Evolutionary conservation across 345 rosid genomes (phyloP), one percentile per base, ranked within the genome.

Genomic region (Eutrema japonicum): DNA sequence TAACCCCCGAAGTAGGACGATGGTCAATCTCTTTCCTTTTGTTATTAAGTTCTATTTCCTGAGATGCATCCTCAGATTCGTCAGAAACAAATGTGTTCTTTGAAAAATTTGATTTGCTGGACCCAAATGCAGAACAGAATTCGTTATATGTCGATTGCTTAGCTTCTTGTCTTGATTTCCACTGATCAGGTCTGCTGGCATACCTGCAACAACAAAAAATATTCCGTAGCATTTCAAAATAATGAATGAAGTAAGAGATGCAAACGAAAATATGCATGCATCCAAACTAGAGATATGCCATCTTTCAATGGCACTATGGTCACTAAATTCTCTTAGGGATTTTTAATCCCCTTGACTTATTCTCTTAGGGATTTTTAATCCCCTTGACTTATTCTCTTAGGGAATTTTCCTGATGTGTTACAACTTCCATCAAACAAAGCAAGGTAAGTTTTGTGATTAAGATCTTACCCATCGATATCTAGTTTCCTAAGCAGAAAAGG

Each of bases 91-190:
- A 83, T 30, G 76, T 61, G 65, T 80, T 85, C 56, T 71, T 79
- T 77, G 68, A 81, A 66, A 75, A 77, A 36, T 76, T 85, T 59
- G 79, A 52, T 75, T 84, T 85, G 62, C 68, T 61, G 18, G 92
- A 81, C 59, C 97, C 98, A 75, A 95, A 95, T 55, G 87, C 63
- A 47, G 84, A 82, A 68, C 46, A 70, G 67, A 86, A 95, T 7
- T 92, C 89, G 8, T 87, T 76, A 81, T 85, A 92, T 68, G 89
- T 71, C 8, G 89, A 85, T 76, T 92, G 88, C 82, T 92, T 95
- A 7, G 93, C 83, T 78, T 79, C 84, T 80, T 86, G 97, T 79
- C 73, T 92, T 40, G 83, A 81, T 82, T 81, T 90, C 99, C 99
- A 95, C 64, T 83, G 89, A 57, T 86, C 92, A 57, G 92, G 88